phyloP scores from a whole-genome alignment of 306 rosid genomes.

The Abrus precatorius region DNA sequence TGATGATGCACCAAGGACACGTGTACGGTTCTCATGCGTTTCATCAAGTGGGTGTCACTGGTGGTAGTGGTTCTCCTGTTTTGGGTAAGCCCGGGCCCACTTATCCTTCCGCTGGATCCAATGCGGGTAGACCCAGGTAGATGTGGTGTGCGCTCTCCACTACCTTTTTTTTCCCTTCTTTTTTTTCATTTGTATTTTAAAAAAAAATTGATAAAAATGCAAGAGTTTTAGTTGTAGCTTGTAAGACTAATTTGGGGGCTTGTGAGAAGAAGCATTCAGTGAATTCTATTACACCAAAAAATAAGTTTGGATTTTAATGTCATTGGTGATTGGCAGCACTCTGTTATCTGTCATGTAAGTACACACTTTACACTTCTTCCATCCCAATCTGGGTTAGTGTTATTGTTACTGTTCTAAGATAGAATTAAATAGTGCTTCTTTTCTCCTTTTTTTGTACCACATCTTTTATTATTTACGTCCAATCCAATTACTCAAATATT shows the following conservation, averaged over 20 bases:
- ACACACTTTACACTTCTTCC: too few species aligned
- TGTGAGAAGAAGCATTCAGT: not conserved
- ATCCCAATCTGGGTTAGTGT: not conserved
- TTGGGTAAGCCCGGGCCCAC: conserved; percentile 62
- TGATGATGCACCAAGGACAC: conserved; percentile 47
- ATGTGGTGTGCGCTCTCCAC: not conserved
- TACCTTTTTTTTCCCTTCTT: not conserved
- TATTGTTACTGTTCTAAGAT: not conserved
- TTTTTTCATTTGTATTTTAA: not conserved
- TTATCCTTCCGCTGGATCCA: conserved; percentile 58
- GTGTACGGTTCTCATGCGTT: conserved; percentile 62
- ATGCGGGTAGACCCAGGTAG: conserved; percentile 56
- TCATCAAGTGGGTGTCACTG: conserved; percentile 58
- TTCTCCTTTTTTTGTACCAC: not conserved
- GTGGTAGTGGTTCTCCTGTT: conserved; percentile 27
- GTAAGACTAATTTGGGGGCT: not conserved
- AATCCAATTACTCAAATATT: not conserved
- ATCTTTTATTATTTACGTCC: not conserved
- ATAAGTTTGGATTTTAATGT: not conserved
- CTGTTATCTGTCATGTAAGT: too few species aligned
- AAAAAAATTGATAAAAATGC: not conserved
- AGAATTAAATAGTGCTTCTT: not conserved
- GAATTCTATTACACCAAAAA: not conserved
- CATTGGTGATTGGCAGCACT: not conserved
- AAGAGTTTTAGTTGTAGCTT: not conserved